Evolutionary conservation across 2,329 filamentous ascomycete species (phyloP).

Genomic region (Septoria petroselini): DNA sequence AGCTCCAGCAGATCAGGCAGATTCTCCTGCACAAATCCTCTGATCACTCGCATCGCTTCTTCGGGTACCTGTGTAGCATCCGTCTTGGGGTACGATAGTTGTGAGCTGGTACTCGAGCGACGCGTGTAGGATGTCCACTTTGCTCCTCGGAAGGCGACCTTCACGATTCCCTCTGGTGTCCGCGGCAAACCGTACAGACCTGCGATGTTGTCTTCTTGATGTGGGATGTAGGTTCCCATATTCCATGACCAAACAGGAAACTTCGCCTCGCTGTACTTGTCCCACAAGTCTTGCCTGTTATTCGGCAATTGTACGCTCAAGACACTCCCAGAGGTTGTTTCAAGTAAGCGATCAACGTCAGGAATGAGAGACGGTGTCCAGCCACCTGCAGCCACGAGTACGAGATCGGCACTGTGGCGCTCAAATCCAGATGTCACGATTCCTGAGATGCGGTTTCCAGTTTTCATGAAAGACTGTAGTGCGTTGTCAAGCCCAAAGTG

Average conservation of each 20-base stretch:
- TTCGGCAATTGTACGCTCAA: slow-evolving; percentile 46
- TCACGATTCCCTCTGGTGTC: slow-evolving; percentile 28
- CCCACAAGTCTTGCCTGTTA: slow-evolving; percentile 39
- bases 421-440: slow-evolving; percentile 41
- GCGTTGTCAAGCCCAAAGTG: slow-evolving; percentile 19
- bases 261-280: slow-evolving; percentile 43
- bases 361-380: slow-evolving; percentile 45
- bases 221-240: slow-evolving; percentile 17
- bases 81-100: slow-evolving; percentile 27
- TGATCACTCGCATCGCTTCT: slow-evolving; percentile 29
- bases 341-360: slow-evolving; percentile 38
- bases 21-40: slow-evolving; percentile 44
- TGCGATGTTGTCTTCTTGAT: slow-evolving; percentile 11
- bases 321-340: slow-evolving; percentile 51
- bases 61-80: slow-evolving; percentile 25
- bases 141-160: slow-evolving; percentile 31
- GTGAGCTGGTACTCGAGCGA: slow-evolving; percentile 1
- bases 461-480: slow-evolving; percentile 17
- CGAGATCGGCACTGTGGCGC: slow-evolving; percentile 39
- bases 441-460: slow-evolving; percentile 13
- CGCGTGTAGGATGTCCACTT: slow-evolving; percentile 31
- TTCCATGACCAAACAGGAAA: slow-evolving; percentile 48
- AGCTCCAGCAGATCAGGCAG: slow-evolving; percentile 36
- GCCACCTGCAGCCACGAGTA: slow-evolving; percentile 32
- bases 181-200: slow-evolving; percentile 30